Base-by-base conservation (phyloP, 2,329 filamentous ascomycete genomes). In the Cladosporium cucumerinum region DNA sequence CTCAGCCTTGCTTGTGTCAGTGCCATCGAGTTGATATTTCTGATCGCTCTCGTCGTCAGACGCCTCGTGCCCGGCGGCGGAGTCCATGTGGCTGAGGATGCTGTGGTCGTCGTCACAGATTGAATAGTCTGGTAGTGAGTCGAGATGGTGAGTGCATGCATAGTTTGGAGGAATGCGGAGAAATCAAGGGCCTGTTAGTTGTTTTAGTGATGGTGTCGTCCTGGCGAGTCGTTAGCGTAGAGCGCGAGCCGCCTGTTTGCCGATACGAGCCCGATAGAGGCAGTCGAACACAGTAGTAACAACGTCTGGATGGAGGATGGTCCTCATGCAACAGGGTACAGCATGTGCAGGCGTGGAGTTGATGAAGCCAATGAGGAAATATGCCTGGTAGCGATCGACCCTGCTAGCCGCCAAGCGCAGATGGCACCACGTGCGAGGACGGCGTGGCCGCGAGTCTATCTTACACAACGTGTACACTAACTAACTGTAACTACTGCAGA, bases 1-100 rank as follows among this genome's bases (percentile, higher is more conserved):
- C 46, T 74, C 71, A 12, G 72, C 71, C 48, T 68, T 69, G 32
- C 69, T 67, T 10, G 71, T 73, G 65, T 72, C 72, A n/a, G 65
- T 63, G 49, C 61, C 65, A 26, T 64, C 62, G 23, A 43, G 43
- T 18, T 55, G 26, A 21, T 43, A 25, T 26, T 51, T 57, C 28
- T 58, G 43, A 34, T 64, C 54, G 62, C 25, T 32, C 16, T 64
- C 62, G 12, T 64, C 62, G 18, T 58, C 57, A 25, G 62, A 49
- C 54, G 43, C 55, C 23, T 62, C 60, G 25, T 62, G 49, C 36
- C 49, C 60, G 34, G 46, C 26, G 11, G 8, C 49, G 11, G 60
- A 21, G 30, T 54, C 58, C 58, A 61, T 61, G 30, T 58, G 36
- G 55, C 34, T 46, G 39, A 32, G 23, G 26, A 10, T 30, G n/a